Conservation (phyloP, 78 protist genomes). For the Dictyostelium capitatum region DNA sequence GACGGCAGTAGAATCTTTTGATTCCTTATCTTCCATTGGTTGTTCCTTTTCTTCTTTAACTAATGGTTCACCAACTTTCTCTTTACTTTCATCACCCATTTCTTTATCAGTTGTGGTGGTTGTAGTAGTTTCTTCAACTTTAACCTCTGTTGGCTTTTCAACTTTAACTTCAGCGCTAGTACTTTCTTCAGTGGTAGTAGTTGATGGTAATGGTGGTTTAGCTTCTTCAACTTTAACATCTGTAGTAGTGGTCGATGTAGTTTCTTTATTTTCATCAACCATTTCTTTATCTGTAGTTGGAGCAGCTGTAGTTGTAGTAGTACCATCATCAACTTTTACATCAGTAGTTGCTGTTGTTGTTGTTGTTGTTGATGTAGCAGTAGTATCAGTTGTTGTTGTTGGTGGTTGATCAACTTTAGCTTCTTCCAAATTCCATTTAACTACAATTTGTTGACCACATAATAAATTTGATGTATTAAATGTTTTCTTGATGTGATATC, state of each 20-base stretch:
- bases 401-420: neutral
- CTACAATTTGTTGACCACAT: neutral
- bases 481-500: neutral
- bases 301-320: neutral
- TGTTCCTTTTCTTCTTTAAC: neutral
- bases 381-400: neutral
- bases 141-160: neutral
- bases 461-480: neutral
- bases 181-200: neutral
- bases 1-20: neutral
- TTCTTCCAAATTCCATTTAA: slow-evolving; percentile 1
- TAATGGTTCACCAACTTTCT: slow-evolving; percentile 1
- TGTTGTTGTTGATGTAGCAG: neutral
- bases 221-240: neutral
- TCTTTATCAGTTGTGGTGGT: neutral
- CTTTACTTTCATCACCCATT: neutral
- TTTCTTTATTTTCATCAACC: neutral
- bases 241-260: neutral
- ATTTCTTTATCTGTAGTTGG: neutral
- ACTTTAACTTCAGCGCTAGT: neutral
- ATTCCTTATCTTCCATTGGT: slow-evolving; percentile 1
- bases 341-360: neutral
- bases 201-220: neutral
- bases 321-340: neutral
- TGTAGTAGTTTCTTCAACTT: neutral